A percentile compares a stretch with the other conserved stretches of the same genome.
phyloP scores from a whole-genome alignment of 179 eudicot genomes.

The Drosera spatulata region DNA sequence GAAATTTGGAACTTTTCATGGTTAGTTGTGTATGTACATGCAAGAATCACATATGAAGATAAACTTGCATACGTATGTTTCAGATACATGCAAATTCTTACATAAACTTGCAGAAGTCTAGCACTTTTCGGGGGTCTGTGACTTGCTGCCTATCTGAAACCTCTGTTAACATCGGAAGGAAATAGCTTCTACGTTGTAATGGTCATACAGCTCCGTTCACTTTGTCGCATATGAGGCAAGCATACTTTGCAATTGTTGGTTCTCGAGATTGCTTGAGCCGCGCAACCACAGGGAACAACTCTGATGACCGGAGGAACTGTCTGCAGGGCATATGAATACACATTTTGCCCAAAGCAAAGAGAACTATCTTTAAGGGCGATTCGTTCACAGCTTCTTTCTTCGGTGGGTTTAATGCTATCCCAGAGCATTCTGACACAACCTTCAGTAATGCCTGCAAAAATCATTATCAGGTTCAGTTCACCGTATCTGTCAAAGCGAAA shows the following conservation, averaged over 20 bases:
- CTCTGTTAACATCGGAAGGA: no score
- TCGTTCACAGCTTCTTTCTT: slow-evolving; percentile 62
- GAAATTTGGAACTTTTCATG: no score
- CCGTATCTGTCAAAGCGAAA: no score
- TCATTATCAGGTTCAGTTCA: no score
- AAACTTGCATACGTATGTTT: no score
- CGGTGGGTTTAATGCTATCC: slow-evolving; percentile 70
- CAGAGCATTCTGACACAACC: slow-evolving; percentile 71
- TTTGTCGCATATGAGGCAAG: slow-evolving; percentile 41
- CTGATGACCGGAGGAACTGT: slow-evolving; percentile 52
- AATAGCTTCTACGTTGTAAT: no score
- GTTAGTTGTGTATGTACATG: no score
- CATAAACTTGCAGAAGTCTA: no score
- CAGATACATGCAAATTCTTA: no score
- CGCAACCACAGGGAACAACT: slow-evolving; percentile 49
- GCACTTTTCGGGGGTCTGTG: no score
- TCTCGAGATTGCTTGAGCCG: slow-evolving; percentile 81
- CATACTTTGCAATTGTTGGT: slow-evolving; percentile 62
- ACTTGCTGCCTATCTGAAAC: no score
- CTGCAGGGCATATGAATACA: slow-evolving; percentile 70
- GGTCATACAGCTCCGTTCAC: slow-evolving; percentile 8
- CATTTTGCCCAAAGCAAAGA: slow-evolving; percentile 89
- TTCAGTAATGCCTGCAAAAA: slow-evolving; percentile 66
- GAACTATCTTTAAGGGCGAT: slow-evolving; percentile 84
- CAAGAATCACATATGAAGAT: no score